phyloP scores from a whole-genome alignment of 2,329 filamentous ascomycete genomes.

The Aureobasidium sp. region DNA sequence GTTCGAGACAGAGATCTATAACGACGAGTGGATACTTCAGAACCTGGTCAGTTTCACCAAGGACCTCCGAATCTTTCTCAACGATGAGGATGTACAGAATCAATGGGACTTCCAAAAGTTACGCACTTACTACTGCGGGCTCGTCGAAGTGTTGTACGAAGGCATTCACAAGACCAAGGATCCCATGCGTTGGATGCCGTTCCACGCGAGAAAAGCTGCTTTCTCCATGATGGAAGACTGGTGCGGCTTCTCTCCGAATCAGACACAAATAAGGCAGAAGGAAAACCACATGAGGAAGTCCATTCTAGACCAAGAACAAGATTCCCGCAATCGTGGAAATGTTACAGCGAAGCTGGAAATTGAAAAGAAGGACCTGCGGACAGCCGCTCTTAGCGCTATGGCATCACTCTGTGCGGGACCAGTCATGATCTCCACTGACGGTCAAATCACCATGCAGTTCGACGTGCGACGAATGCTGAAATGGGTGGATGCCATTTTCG shows the following conservation, averaged over 20 bases:
- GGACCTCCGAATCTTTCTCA: conserved; percentile 87
- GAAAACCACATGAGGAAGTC: conserved; percentile 85
- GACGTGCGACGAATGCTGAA: conserved; percentile 86
- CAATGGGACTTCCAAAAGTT: conserved; percentile 92
- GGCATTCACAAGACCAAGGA: conserved; percentile 80
- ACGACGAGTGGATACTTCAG: conserved; percentile 73
- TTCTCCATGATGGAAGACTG: conserved; percentile 98
- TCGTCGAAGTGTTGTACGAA: conserved; percentile 88
- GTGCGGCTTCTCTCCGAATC: conserved; percentile 95
- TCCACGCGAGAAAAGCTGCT: conserved; percentile 88
- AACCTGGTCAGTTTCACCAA: conserved; percentile 86
- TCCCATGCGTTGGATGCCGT: conserved; percentile 90
- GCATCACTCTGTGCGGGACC: conserved; percentile 78
- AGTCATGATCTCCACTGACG: conserved; percentile 80
- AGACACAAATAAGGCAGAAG: conserved; percentile 67
- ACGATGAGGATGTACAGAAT: conserved; percentile 88
- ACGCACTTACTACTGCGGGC: conserved; percentile 83
- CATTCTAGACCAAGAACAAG: conserved; percentile 67
- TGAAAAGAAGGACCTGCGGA: conserved; percentile 85
- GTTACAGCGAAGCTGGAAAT: conserved; percentile 90
- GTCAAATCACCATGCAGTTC: conserved; percentile 79
- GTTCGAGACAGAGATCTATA: conserved; percentile 65
- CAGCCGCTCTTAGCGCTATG: conserved; percentile 90
- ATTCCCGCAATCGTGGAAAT: conserved; percentile 64
- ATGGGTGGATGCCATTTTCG: conserved; percentile 95